Base-by-base conservation (phyloP, 148 eudicot species). In the Heliosperma pusillum region DNA sequence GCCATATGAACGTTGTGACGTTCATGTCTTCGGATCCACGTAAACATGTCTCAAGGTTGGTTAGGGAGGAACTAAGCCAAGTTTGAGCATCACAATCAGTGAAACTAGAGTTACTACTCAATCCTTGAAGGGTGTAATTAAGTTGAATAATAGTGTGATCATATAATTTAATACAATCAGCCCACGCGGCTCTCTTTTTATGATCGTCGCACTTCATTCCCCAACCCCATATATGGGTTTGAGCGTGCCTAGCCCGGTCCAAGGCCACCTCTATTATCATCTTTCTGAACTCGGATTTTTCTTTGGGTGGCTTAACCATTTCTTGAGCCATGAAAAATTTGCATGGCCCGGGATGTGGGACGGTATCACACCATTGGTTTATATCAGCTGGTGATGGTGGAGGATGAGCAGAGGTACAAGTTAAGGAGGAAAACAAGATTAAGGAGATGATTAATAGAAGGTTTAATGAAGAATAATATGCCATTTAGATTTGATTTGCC, bases 71-170 rank as follows among this genome's bases (percentile, higher is more conserved):
- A 68, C 87, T 85, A 6, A 85, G 81, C 87, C 84, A 84, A 17
- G 86, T 86, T 36, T 78, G 87, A 4, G 82, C 78, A 60, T 85
- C 87, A 17, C 78, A 82, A 53, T 82, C 72, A 5, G 75, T 71
- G 70, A 70, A 80, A 40, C 66, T 61, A 25, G 67, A 55, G 71
- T 87, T 87, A 7, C 50, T 72, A 16, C 72, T 75, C 27, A 91
- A 45, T 36, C 85, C 87, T 27, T 73, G 52, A 1, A 91, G 82
- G 56, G 88, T 87, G 19, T 74, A 73, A 77, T 87, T 89, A 17
- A 89, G 88, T 58, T 89, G 90, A 62, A 66, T 30, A 52, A 93
- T 77, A 5, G 97, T 85, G 75, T 86, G 73, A 3, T 83, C 84
- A 40, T 86, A 78, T 4, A 93, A 87, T 17, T 73, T 77, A 59